Evolutionary conservation across 495 filamentous ascomycete species (phyloP), one percentile per base, ranked within the genome.

Genomic region (Astrothelium macrocarpum): DNA sequence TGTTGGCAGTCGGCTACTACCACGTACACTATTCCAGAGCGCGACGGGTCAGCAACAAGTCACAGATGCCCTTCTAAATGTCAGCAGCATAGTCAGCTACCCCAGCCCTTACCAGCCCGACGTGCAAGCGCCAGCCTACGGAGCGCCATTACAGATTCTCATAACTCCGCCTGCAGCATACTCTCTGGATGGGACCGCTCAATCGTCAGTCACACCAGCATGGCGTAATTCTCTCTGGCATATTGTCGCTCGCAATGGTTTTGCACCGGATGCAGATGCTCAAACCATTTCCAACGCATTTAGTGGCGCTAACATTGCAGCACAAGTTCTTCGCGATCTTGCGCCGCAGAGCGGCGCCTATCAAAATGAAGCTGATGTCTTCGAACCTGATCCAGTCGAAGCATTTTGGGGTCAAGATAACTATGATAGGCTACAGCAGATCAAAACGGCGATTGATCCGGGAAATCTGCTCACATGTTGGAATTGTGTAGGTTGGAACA

Each of bases 321-420:
- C 60, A 25, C 29, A 62, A 43, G 25, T 62, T 26, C 53, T 66
- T 10, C 14, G 42, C 16, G 61, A 36, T 5, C 32, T 66, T 7
- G 53, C 65, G 49, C 65, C 61, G 10, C 32, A 60, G 16, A 59
- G 32, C 43, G 65, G 65, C 10, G 61, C 65, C 23, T 66, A 66
- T 34, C 62, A 64, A 32, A 66, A 66, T 39, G 65, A 66, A 49
- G 65, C 64, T 25, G 60, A 66, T 46, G 32, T 61, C 12, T 66
- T 31, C 31, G 45, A 66, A 25, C 18, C 31, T 32, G 32, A 66
- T 64, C 61, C 59, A 4, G 53, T 46, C 5, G 26, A 39, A 7
- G 32, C 59, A 10, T 63, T 62, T 45, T 66, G 64, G 64, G 64
- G 64, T 18, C 5, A 14, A 42, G 58, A 64, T 9, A 63, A 66